Evolutionary conservation across 495 filamentous ascomycete genomes (phyloP).

Genomic region (Xylaria acuta): DNA sequence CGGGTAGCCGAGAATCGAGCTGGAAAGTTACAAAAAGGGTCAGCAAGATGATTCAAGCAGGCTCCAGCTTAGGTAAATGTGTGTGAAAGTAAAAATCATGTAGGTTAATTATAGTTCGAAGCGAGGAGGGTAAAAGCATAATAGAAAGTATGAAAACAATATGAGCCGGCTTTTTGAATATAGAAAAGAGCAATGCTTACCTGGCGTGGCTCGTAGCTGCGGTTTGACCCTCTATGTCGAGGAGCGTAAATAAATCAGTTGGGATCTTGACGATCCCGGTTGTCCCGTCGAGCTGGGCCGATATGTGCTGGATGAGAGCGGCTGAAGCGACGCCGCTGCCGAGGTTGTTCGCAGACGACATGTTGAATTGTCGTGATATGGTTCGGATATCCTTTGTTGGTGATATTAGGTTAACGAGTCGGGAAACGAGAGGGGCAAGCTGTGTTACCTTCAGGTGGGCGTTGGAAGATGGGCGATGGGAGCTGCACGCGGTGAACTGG

Average conservation of each 20-base stretch:
- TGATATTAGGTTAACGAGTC: background rate
- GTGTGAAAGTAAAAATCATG: background rate
- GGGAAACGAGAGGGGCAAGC: background rate
- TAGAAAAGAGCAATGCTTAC: background rate
- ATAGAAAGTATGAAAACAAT: background rate
- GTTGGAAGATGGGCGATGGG: background rate
- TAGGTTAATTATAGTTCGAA: background rate
- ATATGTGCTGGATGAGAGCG: background rate
- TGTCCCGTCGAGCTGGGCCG: conserved; percentile 8
- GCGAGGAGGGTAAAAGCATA: background rate
- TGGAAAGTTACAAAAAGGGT: background rate
- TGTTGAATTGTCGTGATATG: background rate
- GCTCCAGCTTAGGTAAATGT: background rate
- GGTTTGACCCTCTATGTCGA: background rate
- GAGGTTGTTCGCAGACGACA: background rate
- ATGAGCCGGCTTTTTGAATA: background rate
- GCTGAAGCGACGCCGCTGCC: background rate
- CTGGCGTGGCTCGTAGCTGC: no score
- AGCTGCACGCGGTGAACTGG: background rate
- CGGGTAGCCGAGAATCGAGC: background rate
- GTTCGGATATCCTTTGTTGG: background rate
- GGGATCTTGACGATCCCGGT: conserved; percentile 4
- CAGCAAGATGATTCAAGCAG: background rate
- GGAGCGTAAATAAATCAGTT: background rate
- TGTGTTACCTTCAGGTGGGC: background rate